A percentile compares a stretch with the other conserved stretches of the same genome.
phyloP scores from a whole-genome alignment of 768 basidiomycete genomes.

The Xerocomellus amylosporus region DNA sequence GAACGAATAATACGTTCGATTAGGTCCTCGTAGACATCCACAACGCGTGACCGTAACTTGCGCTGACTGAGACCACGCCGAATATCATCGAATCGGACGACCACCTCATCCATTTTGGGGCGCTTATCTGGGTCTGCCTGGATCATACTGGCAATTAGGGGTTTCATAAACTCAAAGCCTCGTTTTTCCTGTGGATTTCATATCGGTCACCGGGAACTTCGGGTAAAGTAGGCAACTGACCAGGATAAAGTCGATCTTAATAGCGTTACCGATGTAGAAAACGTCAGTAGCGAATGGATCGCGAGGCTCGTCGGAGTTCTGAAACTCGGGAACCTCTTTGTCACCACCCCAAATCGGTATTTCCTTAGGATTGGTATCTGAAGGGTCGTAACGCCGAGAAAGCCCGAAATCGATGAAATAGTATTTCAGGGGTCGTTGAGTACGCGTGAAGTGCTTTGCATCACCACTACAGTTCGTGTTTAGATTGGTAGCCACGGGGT shows the following conservation, averaged over 20 bases:
- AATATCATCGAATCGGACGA: conserved; percentile 16
- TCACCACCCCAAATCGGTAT: not conserved
- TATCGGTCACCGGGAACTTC: not conserved
- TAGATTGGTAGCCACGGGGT: not conserved
- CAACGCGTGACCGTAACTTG: conserved; percentile 30
- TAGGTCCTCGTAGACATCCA: conserved; percentile 9
- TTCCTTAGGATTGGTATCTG: not conserved
- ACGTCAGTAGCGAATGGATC: not conserved
- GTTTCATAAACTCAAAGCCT: conserved; percentile 32
- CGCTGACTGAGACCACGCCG: not conserved
- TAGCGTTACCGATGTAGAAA: not conserved
- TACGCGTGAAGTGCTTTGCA: not conserved
- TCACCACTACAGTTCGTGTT: not conserved
- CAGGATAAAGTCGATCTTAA: not conserved
- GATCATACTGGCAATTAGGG: conserved; percentile 36
- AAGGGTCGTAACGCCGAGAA: not conserved
- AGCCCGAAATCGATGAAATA: not conserved
- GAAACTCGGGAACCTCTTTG: not conserved
- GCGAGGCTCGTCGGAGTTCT: not conserved
- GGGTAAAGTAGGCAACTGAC: conserved; percentile 5
- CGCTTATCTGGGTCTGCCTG: conserved; percentile 34
- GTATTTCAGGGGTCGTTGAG: not conserved
- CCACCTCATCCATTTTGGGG: conserved; percentile 38
- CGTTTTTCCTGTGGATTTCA: not conserved
- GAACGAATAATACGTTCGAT: conserved; percentile 12